Evolutionary conservation across 108 stramenopile genomes (phyloP), one percentile per base, ranked within the genome.

Genomic region (Fragilaria crotonensis): DNA sequence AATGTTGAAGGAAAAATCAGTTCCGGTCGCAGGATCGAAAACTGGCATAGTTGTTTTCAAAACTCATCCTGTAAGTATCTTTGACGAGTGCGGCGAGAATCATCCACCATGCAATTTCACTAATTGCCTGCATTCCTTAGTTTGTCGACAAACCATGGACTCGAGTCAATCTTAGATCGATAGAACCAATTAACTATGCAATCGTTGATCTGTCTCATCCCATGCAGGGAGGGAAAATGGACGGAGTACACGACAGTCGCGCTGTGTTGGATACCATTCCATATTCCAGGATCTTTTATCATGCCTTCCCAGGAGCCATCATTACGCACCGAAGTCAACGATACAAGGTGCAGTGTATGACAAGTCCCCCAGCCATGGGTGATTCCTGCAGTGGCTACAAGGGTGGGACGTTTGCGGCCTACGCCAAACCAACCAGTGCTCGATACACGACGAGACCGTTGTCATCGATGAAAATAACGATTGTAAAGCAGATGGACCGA

Each of bases 271-370:
- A 91, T 41, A 74, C 75, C 3, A 77, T 91, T 26, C 89, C 89
- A 0, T 91, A 87, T 57, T 85, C 84, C 22, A 57, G 83, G 20
- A 78, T 91, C 11, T 87, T n/a, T 51, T 95, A 86, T 54, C 85
- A 93, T 60, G 79, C 85, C 11, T 87, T n/a, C 63, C 90, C 86
- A 14, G 94, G 94, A 0, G 90, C 94, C 7, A 73, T 95, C 1
- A 92, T 92, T 20, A 86, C 77, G 61, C 83, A 89, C 70, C 63
- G 89, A 20, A 84, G 84, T 5, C 55, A 63, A n/a, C 67, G 69
- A 33, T 95, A 83, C 67, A 79, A 76, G 50, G 84, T 95, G 5
- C 54, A 83, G 7, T 75, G 78, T 18, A 84, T 95, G 84, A 79
- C 84, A 17, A 62, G 70, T 18, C 89, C 86, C 11, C 89, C 89